Evolutionary conservation across 1,139 yeast species (phyloP).

Genomic region (Blastobotrys persicus): DNA sequence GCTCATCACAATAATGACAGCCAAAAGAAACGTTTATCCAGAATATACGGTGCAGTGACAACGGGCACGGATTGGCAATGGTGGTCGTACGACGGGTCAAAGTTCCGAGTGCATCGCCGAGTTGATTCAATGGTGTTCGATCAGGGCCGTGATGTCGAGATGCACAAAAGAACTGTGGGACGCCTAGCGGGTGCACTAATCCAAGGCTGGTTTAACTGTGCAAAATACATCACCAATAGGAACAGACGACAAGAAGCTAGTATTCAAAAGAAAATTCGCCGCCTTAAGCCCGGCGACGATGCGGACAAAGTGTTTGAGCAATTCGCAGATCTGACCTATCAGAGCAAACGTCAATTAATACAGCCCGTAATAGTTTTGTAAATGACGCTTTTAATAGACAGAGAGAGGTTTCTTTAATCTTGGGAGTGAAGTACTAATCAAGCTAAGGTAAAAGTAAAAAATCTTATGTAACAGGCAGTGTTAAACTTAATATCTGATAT

Average conservation of each 20-base stretch:
- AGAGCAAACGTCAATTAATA: not conserved
- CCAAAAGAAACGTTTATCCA: not conserved
- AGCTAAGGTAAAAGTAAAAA: no score
- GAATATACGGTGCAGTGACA: slow-evolving; percentile 6
- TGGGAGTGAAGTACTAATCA: no score
- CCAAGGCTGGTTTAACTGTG: not conserved
- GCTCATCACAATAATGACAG: slow-evolving; percentile 6
- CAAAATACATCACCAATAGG: not conserved
- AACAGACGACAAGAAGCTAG: not conserved
- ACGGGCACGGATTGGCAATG: slow-evolving; percentile 6
- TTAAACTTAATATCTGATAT: no score
- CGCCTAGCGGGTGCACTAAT: not conserved
- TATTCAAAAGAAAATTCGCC: not conserved
- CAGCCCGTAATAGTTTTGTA: not conserved
- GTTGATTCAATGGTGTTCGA: not conserved
- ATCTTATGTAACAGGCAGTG: no score
- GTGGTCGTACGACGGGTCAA: slow-evolving; percentile 8
- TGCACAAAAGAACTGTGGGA: not conserved
- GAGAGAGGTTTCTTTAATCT: no score
- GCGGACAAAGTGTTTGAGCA: not conserved
- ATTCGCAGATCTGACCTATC: not conserved
- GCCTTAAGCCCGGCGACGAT: not conserved
- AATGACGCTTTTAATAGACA: no score
- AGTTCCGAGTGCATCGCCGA: slow-evolving; percentile 2
- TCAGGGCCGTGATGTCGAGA: not conserved